Percentiles rank a stretch among this genome's conserved stretches.
Conservation (phyloP, 192 early-diverging fungal genomes). For the Mortierella antarctica region DNA sequence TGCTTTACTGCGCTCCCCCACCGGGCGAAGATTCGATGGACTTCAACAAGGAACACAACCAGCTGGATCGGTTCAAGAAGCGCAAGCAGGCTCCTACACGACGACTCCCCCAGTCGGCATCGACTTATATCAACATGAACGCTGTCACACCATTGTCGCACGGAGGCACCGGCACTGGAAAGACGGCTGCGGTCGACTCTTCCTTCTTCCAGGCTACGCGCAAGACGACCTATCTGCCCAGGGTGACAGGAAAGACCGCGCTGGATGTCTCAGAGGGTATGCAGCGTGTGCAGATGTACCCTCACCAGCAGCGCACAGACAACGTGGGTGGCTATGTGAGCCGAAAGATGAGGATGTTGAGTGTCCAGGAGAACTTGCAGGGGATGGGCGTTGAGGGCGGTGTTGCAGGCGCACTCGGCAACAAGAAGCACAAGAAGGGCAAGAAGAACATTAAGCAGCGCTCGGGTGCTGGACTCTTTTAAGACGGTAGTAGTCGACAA, state of each 20-base stretch:
- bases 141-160: constrained; percentile 58
- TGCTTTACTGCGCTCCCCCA: constrained; percentile 91
- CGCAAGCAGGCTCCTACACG: constrained; percentile 53
- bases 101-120: constrained; percentile 57
- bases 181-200: constrained; percentile 66
- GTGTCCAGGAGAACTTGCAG: constrained; percentile 35
- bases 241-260: constrained; percentile 48
- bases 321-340: constrained; percentile 59
- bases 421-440: constrained; percentile 80
- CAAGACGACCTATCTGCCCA: constrained; percentile 41
- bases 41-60: constrained; percentile 91
- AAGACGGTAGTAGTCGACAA: neutral
- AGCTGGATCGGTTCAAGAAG: constrained; percentile 65
- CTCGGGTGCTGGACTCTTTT: constrained; percentile 64
- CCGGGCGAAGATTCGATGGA: constrained; percentile 68
- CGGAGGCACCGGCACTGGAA: constrained; percentile 44
- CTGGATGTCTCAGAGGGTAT: constrained; percentile 53
- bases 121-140: constrained; percentile 64
- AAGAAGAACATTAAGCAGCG: constrained; percentile 82
- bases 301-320: constrained; percentile 63
- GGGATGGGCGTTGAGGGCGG: constrained; percentile 36
- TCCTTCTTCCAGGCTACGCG: constrained; percentile 58
- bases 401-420: constrained; percentile 53
- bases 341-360: constrained; percentile 42
- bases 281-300: constrained; percentile 69